Evolutionary conservation across 495 filamentous ascomycete genomes (phyloP).

Genomic region (Neurospora tetrasperma): DNA sequence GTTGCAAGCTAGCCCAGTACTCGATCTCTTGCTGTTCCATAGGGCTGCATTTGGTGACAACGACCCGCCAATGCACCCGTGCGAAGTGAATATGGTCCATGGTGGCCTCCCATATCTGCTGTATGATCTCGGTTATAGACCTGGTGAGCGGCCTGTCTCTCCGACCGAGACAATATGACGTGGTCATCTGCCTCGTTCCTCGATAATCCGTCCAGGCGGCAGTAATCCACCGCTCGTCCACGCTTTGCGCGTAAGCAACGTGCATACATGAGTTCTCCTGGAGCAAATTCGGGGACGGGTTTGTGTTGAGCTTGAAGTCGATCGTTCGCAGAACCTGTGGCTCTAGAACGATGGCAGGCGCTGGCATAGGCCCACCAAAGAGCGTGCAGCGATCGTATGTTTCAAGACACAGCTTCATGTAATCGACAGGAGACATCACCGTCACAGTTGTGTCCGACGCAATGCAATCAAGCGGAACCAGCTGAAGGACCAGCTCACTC

Average conservation of each 20-base stretch:
- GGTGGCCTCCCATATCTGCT: constrained; percentile 81
- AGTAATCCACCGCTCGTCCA: constrained; percentile 77
- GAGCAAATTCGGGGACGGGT: constrained; percentile 61
- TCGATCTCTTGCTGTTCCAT: constrained; percentile 71
- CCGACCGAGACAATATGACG: constrained; percentile 68
- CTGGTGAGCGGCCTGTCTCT: constrained; percentile 47
- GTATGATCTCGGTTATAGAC: constrained; percentile 50
- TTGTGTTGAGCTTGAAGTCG: constrained; percentile 64
- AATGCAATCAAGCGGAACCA: constrained; percentile 65
- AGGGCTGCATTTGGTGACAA: constrained; percentile 61
- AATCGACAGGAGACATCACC: constrained; percentile 56
- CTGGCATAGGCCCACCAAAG: constrained; percentile 40
- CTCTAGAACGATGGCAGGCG: constrained; percentile 69
- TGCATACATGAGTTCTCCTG: constrained; percentile 79
- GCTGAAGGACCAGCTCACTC: constrained; percentile 72
- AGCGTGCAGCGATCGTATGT: constrained; percentile 77
- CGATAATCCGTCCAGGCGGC: constrained; percentile 87
- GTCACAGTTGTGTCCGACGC: constrained; percentile 54
- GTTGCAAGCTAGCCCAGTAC: constrained; percentile 38
- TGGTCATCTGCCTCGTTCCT: constrained; percentile 64
- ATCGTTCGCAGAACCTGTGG: constrained; percentile 59
- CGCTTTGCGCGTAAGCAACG: constrained; percentile 71
- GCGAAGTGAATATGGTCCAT: constrained; percentile 59
- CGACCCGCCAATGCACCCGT: constrained; percentile 70
- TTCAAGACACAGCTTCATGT: constrained; percentile 63